A percentile compares a stretch with the other conserved stretches of the same genome.
Conservation (phyloP, 805 yeast species). For the Metschnikowia sp. region DNA sequence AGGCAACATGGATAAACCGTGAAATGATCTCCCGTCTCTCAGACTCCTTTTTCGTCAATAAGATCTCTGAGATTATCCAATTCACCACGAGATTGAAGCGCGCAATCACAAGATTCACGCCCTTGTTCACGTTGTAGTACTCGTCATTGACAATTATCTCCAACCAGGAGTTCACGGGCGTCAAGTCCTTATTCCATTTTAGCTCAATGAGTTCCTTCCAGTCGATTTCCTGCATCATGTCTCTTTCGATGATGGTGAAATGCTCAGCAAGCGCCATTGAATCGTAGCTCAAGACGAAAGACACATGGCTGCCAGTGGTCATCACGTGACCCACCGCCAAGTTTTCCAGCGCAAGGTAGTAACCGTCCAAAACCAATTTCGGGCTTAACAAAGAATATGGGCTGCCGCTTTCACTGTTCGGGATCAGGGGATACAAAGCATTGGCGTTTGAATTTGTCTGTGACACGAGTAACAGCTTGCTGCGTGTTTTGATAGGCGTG, state of each 20-base stretch:
- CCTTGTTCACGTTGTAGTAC: conserved; percentile 49
- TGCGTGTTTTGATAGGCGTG: conserved; percentile 25
- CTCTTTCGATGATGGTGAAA: conserved; percentile 82
- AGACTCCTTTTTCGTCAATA: conserved; percentile 58
- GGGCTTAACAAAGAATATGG: conserved; percentile 21
- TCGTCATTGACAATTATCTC: conserved; percentile 59
- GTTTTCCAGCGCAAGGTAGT: conserved; percentile 25
- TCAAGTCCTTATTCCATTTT: conserved; percentile 64
- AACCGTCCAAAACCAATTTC: conserved; percentile 33
- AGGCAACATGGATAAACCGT: conserved; percentile 84
- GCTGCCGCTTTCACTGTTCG: conserved; percentile 11
- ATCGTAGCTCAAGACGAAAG: conserved; percentile 74
- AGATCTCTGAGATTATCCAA: conserved; percentile 88
- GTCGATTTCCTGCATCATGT: conserved; percentile 78
- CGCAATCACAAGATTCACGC: conserved; percentile 77
- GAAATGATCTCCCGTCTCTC: conserved; percentile 71
- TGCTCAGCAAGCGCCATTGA: conserved; percentile 72
- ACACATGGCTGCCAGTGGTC: conserved; percentile 60
- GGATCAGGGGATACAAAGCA: conserved; percentile 6
- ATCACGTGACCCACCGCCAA: conserved; percentile 40
- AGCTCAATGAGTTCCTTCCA: conserved; percentile 86
- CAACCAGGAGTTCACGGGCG: conserved; percentile 80
- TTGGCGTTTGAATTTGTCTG: conserved; percentile 15
- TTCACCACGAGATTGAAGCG: conserved; percentile 86
- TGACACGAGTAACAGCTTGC: conserved; percentile 6